Conservation (phyloP, 495 filamentous ascomycete genomes). For the Xylaria bambusicola region DNA sequence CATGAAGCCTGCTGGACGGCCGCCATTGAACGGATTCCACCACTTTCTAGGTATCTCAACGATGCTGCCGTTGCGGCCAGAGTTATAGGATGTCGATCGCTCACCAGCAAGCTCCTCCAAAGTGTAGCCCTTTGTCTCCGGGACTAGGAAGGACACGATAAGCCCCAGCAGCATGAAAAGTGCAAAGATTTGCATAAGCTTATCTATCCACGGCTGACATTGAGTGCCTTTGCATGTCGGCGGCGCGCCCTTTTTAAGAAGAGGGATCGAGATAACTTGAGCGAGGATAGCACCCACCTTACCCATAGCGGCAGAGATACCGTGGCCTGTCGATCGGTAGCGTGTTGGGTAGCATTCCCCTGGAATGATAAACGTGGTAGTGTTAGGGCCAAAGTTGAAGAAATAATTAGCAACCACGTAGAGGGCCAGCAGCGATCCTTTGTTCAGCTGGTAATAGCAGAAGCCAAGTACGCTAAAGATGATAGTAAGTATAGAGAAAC, state of each 20-base stretch:
- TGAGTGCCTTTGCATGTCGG: constrained; percentile 44
- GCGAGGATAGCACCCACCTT: constrained; percentile 76
- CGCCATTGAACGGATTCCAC: constrained; percentile 41
- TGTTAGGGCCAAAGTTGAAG: constrained; percentile 72
- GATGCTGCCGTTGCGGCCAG: constrained; percentile 39
- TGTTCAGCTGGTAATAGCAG: constrained; percentile 57
- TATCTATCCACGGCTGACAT: constrained; percentile 67
- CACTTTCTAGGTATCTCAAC: constrained; percentile 14
- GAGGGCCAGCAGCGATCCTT: constrained; percentile 62
- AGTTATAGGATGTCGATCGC: constrained; percentile 37
- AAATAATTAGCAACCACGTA: constrained; percentile 83
- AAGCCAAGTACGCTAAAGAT: constrained; percentile 75
- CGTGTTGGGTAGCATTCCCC: constrained; percentile 90
- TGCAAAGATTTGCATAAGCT: constrained; percentile 78
- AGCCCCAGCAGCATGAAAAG: constrained; percentile 74
- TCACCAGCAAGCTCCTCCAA: constrained; percentile 58
- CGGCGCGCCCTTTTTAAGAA: constrained; percentile 44
- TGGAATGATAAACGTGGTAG: constrained; percentile 88
- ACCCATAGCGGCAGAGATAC: constrained; percentile 78
- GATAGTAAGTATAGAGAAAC: constrained; percentile 72
- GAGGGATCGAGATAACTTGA: constrained; percentile 54
- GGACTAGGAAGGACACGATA: constrained; percentile 66
- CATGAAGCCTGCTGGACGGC: constrained; percentile 40
- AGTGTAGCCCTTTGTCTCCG: constrained; percentile 74
- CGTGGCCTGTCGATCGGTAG: constrained; percentile 81